phyloP scores from a whole-genome alignment of 257 asterid genomes.

The Solanum acaule region DNA sequence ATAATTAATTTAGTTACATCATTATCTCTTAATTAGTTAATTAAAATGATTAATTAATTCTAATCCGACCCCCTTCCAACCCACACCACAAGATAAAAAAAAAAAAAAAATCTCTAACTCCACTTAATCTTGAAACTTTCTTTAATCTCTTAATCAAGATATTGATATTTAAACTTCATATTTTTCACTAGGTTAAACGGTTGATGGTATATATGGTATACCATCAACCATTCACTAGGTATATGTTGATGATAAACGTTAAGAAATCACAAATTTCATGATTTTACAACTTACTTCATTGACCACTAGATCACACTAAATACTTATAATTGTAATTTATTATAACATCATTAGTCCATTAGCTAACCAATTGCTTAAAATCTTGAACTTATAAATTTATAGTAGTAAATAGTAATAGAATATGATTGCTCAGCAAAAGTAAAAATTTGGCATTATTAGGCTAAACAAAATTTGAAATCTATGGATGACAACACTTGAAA shows the following conservation, averaged over 20 bases:
- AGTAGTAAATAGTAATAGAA: not conserved
- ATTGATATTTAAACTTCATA: not conserved
- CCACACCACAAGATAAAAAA: not conserved
- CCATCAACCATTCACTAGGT: too few species aligned
- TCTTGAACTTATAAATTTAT: not conserved
- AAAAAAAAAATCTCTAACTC: not conserved
- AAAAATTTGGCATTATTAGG: not conserved
- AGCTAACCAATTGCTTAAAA: not conserved
- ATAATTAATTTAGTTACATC: not conserved
- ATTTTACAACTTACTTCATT: not conserved
- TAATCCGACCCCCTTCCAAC: not conserved
- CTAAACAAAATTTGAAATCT: not conserved
- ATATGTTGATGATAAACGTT: too few species aligned
- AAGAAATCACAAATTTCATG: not conserved
- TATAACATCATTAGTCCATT: not conserved
- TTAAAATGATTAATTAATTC: not conserved
- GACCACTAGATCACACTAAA: rapidly evolving
- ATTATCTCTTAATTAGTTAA: not conserved
- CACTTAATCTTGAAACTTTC: not conserved
- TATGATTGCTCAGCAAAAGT: not conserved
- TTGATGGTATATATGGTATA: not conserved
- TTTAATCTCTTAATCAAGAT: not conserved
- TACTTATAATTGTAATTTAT: not conserved
- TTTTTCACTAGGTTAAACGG: not conserved
- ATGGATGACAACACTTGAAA: not conserved